phyloP scores from a whole-genome alignment of 2,329 filamentous ascomycete species.

The Aschersonia sp. region DNA sequence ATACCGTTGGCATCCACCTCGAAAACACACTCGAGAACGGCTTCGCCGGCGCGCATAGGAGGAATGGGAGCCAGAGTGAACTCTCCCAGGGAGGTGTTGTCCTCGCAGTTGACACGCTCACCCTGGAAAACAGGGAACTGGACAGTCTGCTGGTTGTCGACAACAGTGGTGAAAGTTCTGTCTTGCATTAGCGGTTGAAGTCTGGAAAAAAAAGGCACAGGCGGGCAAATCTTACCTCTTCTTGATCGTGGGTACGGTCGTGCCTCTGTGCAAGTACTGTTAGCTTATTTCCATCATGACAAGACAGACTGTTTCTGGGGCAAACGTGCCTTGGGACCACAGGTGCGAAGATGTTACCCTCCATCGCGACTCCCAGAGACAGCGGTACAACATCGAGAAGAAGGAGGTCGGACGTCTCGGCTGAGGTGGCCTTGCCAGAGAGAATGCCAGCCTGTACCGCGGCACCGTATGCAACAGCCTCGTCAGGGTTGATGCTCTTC shows the following conservation, averaged over 20 bases:
- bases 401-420: slow-evolving; percentile 86
- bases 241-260: slow-evolving; percentile 51
- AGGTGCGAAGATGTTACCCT: slow-evolving; percentile 96
- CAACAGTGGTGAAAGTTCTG: slow-evolving; percentile 73
- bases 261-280: slow-evolving; percentile 30
- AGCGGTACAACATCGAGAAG: slow-evolving; percentile 93
- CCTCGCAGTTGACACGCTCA: slow-evolving; percentile 94
- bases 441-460: slow-evolving; percentile 98
- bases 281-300: too few relatives aligned
- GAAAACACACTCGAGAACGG: slow-evolving; percentile 94
- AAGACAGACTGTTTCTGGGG: too few relatives aligned
- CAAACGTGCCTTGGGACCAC: slow-evolving; percentile 42
- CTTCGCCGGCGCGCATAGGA: slow-evolving; percentile 85
- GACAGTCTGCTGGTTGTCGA: slow-evolving; percentile 49
- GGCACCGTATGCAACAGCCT: slow-evolving; percentile 97
- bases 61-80: slow-evolving; percentile 86
- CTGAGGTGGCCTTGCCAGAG: slow-evolving; percentile 91
- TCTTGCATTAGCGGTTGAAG: slow-evolving; percentile 1
- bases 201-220: background rate
- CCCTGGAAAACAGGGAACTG: slow-evolving; percentile 93
- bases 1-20: slow-evolving; percentile 99
- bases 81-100: slow-evolving; percentile 95
- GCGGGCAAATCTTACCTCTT: slow-evolving; percentile 33
- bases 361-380: slow-evolving; percentile 97
- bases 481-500: slow-evolving; percentile 99